Conservation (phyloP, 2,329 filamentous ascomycete genomes). For the Byssochlamys sp. region DNA sequence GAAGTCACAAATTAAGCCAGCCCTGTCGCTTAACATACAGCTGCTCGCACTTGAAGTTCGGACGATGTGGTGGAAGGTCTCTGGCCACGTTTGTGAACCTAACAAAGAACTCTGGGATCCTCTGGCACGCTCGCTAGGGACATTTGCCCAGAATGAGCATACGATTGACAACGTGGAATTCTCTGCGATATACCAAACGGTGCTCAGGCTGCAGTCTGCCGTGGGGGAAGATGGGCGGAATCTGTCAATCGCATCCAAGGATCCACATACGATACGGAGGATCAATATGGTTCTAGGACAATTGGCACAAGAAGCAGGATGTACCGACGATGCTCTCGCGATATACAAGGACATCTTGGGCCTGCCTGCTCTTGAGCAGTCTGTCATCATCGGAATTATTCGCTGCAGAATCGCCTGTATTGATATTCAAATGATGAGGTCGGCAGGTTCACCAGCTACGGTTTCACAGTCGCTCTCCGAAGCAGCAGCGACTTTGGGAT, state of each 20-base stretch:
- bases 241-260: conserved; percentile 10
- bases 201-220: conserved; percentile 25
- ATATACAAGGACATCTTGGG: conserved; percentile 24
- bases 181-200: conserved; percentile 24
- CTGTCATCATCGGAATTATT: conserved; percentile 26
- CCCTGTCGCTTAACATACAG: conserved; percentile 27
- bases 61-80: conserved; percentile 33
- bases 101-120: conserved; percentile 36
- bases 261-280: conserved; percentile 20
- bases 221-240: conserved; percentile 20
- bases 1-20: conserved; percentile 19
- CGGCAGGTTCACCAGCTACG: conserved; percentile 10
- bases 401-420: conserved; percentile 31
- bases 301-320: conserved; percentile 32
- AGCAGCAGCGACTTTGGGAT: conserved; percentile 24
- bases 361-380: conserved; percentile 22
- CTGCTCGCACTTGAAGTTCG: conserved; percentile 34
- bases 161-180: conserved; percentile 29
- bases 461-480: conserved; percentile 21
- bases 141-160: conserved; percentile 25
- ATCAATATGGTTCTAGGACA: conserved; percentile 29
- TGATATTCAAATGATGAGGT: conserved; percentile 23
- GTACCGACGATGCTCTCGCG: conserved; percentile 29
- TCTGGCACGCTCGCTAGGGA: conserved; percentile 30
- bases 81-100: conserved; percentile 32